Conservation (phyloP, 2,329 filamentous ascomycete species). For the Aschersonia sp. region DNA sequence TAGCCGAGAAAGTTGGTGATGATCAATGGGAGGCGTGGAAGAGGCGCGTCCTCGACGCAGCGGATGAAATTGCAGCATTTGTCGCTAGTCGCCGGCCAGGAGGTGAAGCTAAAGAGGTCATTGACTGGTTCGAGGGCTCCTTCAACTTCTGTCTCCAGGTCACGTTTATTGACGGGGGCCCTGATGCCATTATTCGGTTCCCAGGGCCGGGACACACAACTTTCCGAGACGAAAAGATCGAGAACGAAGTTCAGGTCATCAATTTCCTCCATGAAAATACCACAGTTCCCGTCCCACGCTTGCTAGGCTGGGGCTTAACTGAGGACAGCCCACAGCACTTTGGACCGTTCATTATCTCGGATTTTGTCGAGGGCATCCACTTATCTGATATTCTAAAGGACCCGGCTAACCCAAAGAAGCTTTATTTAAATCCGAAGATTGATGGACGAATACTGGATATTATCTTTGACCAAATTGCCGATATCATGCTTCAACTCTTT, state of each 20-base stretch:
- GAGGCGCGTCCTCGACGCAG: constrained; percentile 8
- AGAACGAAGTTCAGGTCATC: constrained; percentile 13
- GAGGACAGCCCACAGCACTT: constrained; percentile 14
- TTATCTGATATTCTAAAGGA: constrained; percentile 12
- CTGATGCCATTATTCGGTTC: constrained; percentile 13
- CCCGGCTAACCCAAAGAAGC: constrained; percentile 4
- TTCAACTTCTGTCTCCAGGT: constrained; percentile 14
- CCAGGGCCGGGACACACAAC: constrained; percentile 9
- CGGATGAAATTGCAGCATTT: constrained; percentile 8
- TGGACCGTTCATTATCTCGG: constrained; percentile 18
- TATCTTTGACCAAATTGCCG: constrained; percentile 11
- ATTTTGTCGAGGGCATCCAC: constrained; percentile 13
- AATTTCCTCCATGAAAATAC: constrained; percentile 13
- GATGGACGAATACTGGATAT: constrained; percentile 8
- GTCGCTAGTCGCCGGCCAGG: constrained; percentile 7
- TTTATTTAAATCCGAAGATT: constrained; percentile 2
- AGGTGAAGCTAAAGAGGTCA: constrained; percentile 7
- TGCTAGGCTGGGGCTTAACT: constrained; percentile 13
- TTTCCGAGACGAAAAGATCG: constrained; percentile 16
- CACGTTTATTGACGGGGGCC: constrained; percentile 7
- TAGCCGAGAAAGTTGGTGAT: not conserved
- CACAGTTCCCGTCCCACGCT: constrained; percentile 14
- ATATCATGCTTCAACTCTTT: constrained; percentile 15
- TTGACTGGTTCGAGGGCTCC: constrained; percentile 12
- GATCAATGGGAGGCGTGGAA: constrained; percentile 11